Conservation (phyloP, 768 basidiomycete genomes). For the Sporobolomyces phaffii region DNA sequence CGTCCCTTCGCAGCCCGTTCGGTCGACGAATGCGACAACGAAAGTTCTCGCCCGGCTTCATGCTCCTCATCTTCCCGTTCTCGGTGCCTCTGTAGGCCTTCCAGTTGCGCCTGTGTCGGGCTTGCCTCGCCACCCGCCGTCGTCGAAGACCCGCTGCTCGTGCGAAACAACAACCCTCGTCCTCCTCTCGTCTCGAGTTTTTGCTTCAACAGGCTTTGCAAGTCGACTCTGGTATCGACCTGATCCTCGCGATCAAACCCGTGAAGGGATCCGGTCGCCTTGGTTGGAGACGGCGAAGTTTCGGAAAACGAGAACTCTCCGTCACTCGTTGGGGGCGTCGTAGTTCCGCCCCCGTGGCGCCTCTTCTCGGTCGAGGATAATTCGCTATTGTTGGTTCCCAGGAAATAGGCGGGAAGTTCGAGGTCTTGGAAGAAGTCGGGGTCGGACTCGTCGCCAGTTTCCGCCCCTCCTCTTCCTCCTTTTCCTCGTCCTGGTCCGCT, state of each 20-base stretch:
- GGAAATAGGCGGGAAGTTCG: slow-evolving; percentile 30
- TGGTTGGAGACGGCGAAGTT: slow-evolving; percentile 2
- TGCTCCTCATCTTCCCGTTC: slow-evolving; percentile 1
- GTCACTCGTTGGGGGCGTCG: slow-evolving; percentile 32
- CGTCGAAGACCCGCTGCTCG: no score
- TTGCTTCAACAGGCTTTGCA: neutral
- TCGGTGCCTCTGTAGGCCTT: slow-evolving; percentile 19
- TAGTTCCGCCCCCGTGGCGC: neutral
- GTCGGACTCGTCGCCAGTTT: slow-evolving; percentile 19
- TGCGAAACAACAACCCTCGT: neutral
- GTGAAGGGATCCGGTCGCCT: slow-evolving; percentile 14
- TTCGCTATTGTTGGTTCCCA: neutral
- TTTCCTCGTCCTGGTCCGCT: neutral
- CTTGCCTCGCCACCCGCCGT: neutral
- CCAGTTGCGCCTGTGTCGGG: neutral
- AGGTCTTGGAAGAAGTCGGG: slow-evolving; percentile 34
- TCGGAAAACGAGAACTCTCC: slow-evolving; percentile 7
- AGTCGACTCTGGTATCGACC: slow-evolving; percentile 1
- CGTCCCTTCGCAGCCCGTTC: neutral
- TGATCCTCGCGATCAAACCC: slow-evolving; percentile 18
- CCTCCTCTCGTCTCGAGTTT: neutral
- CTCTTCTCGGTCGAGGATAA: neutral
- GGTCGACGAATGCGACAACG: neutral
- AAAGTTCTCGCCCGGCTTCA: neutral
- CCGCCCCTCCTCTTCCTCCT: neutral